Evolutionary conservation across 2,329 filamentous ascomycete genomes (phyloP).

Genomic region (Fulvia fulva): DNA sequence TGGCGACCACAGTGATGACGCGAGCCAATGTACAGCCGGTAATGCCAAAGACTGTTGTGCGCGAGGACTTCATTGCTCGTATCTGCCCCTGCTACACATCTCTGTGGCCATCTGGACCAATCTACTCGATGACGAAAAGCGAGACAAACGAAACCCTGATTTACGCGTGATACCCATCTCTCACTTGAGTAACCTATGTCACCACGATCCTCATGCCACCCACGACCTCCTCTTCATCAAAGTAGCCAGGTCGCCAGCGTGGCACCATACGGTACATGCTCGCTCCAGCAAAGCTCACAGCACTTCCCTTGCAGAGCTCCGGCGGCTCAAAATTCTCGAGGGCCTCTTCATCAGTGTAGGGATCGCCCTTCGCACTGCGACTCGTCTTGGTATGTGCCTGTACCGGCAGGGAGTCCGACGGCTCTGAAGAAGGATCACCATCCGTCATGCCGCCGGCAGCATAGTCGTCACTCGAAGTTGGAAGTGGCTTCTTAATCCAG

Average conservation of each 20-base stretch:
- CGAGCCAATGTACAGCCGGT: too few species aligned
- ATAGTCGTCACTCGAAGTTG: neutral
- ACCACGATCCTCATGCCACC: conserved; percentile 43
- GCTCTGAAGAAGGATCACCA: neutral
- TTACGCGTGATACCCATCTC: too few species aligned
- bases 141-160: too few species aligned
- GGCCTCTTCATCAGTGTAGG: conserved; percentile 3
- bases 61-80: too few species aligned
- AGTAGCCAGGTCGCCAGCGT: conserved; percentile 38
- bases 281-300: conserved; percentile 24
- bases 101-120: too few species aligned
- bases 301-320: conserved; percentile 20
- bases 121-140: too few species aligned
- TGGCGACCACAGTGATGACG: too few species aligned
- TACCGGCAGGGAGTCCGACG: neutral
- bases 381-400: neutral
- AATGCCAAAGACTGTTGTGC: too few species aligned
- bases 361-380: neutral
- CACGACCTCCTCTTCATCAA: conserved; percentile 40
- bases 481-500: neutral
- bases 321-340: conserved; percentile 22
- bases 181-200: neutral
- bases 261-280: conserved; percentile 37
- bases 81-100: too few species aligned
- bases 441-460: neutral